phyloP scores from a whole-genome alignment of 2,329 filamentous ascomycete genomes.

The Ceratocystis colombiana region DNA sequence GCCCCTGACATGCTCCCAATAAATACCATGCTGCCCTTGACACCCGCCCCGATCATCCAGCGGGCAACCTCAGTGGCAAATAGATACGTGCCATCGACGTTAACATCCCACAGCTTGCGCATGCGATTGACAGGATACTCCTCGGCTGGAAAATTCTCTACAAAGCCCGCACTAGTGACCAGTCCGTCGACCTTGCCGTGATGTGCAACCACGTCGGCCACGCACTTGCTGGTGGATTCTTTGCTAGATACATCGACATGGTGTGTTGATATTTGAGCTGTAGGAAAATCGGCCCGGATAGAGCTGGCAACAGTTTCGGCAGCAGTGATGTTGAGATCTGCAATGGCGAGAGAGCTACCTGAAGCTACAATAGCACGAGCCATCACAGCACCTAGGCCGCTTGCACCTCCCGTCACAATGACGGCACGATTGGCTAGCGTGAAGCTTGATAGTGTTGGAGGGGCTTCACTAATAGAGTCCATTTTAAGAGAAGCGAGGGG shows the following conservation, averaged over 20 bases:
- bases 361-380: slow-evolving; percentile 81
- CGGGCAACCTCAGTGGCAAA: slow-evolving; percentile 77
- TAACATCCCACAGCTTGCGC: slow-evolving; percentile 88
- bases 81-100: slow-evolving; percentile 84
- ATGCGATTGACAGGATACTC: slow-evolving; percentile 84
- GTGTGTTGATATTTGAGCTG: slow-evolving; percentile 61
- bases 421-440: slow-evolving; percentile 75
- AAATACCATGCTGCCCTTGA: slow-evolving; percentile 77
- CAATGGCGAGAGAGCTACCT: slow-evolving; percentile 80
- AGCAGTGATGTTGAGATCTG: slow-evolving; percentile 63
- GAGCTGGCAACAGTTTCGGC: neutral
- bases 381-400: slow-evolving; percentile 86
- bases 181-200: slow-evolving; percentile 84
- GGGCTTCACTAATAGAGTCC: neutral
- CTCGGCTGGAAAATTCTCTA: slow-evolving; percentile 88
- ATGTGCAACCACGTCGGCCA: slow-evolving; percentile 36
- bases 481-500: neutral
- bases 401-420: slow-evolving; percentile 80
- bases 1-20: slow-evolving; percentile 91
- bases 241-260: slow-evolving; percentile 39
- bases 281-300: neutral
- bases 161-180: slow-evolving; percentile 93
- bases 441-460: slow-evolving; percentile 70
- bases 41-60: slow-evolving; percentile 74
- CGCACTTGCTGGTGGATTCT: slow-evolving; percentile 13